Evolutionary conservation across 306 rosid species (phyloP).

Genomic region (Sesbania bispinosa): DNA sequence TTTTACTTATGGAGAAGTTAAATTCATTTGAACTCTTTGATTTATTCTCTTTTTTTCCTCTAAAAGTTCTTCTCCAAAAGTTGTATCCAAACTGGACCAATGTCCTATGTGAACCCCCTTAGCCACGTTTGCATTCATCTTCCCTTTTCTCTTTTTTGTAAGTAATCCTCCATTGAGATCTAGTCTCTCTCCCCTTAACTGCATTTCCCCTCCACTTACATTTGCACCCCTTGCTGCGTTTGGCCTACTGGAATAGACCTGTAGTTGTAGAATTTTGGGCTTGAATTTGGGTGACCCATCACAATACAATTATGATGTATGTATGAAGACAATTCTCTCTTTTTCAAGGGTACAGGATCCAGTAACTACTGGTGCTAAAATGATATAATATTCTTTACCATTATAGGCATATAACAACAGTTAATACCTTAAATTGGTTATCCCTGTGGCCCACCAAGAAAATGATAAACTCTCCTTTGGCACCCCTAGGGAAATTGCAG

Average conservation of each 20-base stretch:
- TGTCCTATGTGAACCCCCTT: neutral
- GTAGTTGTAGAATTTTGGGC: neutral
- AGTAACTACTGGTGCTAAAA: neutral
- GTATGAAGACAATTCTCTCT: neutral
- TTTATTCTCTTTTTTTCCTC: too few relatives aligned
- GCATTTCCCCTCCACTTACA: neutral
- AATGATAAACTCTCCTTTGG: neutral
- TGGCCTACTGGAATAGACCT: neutral
- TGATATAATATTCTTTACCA: neutral
- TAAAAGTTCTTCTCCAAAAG: too few relatives aligned
- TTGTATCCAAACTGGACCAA: too few relatives aligned
- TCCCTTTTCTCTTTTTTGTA: neutral
- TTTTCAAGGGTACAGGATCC: neutral
- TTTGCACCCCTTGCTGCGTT: neutral
- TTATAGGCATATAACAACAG: neutral
- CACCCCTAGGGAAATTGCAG: neutral
- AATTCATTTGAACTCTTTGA: too few relatives aligned
- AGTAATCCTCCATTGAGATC: neutral
- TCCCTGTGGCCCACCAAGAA: neutral
- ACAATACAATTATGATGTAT: neutral
- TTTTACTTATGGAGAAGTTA: too few relatives aligned
- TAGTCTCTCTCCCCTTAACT: neutral
- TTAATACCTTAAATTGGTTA: neutral
- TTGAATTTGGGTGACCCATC: neutral
- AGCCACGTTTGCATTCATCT: neutral